A percentile compares a stretch with the other conserved stretches of the same genome.
Conservation (phyloP, 2,329 filamentous ascomycete genomes). For the Fusarium setosum region DNA sequence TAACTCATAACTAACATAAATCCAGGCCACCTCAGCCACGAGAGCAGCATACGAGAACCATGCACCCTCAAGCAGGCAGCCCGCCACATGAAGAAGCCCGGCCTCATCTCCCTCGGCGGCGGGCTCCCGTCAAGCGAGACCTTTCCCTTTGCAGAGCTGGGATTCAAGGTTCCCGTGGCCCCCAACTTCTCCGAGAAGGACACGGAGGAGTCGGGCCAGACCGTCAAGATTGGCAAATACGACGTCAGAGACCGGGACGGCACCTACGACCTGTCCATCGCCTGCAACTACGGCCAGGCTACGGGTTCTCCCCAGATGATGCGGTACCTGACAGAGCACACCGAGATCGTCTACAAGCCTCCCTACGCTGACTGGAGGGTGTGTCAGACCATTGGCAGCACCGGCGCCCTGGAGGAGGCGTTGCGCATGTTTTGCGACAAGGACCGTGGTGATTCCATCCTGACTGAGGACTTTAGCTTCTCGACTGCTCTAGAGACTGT, state of each 20-base stretch:
- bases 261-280: slow-evolving; percentile 81
- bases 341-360: slow-evolving; percentile 87
- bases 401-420: slow-evolving; percentile 84
- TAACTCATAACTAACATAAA: slow-evolving; percentile 15
- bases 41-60: slow-evolving; percentile 69
- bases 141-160: slow-evolving; percentile 88
- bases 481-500: slow-evolving; percentile 74
- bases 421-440: slow-evolving; percentile 82
- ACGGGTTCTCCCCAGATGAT: slow-evolving; percentile 88
- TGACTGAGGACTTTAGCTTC: slow-evolving; percentile 95
- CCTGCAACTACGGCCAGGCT: slow-evolving; percentile 93
- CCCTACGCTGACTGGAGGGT: slow-evolving; percentile 93
- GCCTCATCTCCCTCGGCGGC: slow-evolving; percentile 91
- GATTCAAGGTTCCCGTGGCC: slow-evolving; percentile 76
- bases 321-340: slow-evolving; percentile 93
- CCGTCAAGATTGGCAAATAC: slow-evolving; percentile 81
- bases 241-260: slow-evolving; percentile 73
- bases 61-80: slow-evolving; percentile 88
- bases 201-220: slow-evolving; percentile 68
- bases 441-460: slow-evolving; percentile 77
- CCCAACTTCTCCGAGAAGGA: slow-evolving; percentile 79
- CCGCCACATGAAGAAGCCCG: slow-evolving; percentile 80
- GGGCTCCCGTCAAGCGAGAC: slow-evolving; percentile 89
- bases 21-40: slow-evolving; percentile 68
- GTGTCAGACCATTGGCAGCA: slow-evolving; percentile 86